These are phyloP conservation scores for Trichophyton benhamiae DNA, from an alignment of 2,329 filamentous ascomycete species.

Conservation along the genomic window DNA sequence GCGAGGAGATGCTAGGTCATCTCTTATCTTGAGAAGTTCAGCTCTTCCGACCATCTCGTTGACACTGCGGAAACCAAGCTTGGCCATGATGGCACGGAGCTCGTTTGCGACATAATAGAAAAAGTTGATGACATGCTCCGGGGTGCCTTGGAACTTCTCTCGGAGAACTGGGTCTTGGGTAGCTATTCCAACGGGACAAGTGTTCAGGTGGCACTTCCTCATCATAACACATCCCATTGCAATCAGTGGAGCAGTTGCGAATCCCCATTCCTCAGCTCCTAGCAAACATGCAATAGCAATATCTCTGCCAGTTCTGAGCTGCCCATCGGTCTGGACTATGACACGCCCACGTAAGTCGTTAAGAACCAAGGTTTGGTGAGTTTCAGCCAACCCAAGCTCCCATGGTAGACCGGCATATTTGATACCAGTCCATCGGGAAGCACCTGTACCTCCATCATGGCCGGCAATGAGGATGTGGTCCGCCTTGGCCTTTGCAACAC, in stretches of 20 bases:
- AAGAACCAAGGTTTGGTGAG: constrained; percentile 87
- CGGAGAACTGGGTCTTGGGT: constrained; percentile 90
- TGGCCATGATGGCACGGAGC: constrained; percentile 91
- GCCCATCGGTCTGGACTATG: constrained; percentile 90
- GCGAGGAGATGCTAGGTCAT: constrained; percentile 78
- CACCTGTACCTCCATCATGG: constrained; percentile 92
- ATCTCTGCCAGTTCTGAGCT: constrained; percentile 83
- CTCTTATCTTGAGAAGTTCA: constrained; percentile 72
- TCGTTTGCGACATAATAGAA: constrained; percentile 97
- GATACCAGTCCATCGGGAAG: constrained; percentile 95
- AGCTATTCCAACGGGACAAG: constrained; percentile 84
- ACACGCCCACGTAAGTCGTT: constrained; percentile 94
- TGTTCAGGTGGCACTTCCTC: constrained; percentile 65
- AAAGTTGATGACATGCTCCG: constrained; percentile 97
- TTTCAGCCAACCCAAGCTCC: constrained; percentile 93
- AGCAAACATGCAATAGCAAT: constrained; percentile 88
- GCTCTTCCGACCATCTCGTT: constrained; percentile 97
- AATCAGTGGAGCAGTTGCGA: constrained; percentile 86
- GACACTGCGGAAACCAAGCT: constrained; percentile 83
- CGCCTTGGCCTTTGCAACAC: constrained; percentile 94
- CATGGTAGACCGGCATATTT: constrained; percentile 95
- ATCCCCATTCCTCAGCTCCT: constrained; percentile 96
- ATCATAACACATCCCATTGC: constrained; percentile 97
- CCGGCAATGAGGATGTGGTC: constrained; percentile 95
- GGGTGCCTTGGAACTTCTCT: constrained; percentile 84